Conservation (phyloP, 371 early-diverging fungal species). For the Mortierella sp. region DNA sequence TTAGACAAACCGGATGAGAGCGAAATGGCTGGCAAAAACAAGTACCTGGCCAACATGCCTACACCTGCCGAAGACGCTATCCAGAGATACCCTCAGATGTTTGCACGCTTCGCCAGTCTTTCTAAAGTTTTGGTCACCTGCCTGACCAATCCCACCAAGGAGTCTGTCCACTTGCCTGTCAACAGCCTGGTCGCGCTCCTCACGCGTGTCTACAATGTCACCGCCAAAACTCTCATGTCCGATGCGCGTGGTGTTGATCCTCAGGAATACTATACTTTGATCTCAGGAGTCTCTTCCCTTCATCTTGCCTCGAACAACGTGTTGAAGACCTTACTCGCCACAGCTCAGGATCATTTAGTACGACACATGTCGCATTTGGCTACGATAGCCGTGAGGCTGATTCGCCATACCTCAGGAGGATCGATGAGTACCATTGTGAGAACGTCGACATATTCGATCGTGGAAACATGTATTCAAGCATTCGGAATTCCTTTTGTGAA, state of each 20-base stretch:
- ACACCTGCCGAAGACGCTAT: constrained; percentile 23
- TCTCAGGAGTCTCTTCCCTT: constrained; percentile 30
- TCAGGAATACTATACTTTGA: constrained; percentile 44
- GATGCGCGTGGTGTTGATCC: constrained; percentile 46
- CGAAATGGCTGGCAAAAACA: constrained; percentile 40
- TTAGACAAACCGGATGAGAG: constrained; percentile 38
- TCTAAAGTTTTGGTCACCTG: constrained; percentile 40
- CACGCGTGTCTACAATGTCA: constrained; percentile 39
- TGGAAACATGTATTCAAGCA: constrained; percentile 47
- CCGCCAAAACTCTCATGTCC: constrained; percentile 39
- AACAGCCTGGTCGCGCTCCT: constrained; percentile 50
- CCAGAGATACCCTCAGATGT: constrained; percentile 45
- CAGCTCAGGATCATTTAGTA: constrained; percentile 43
- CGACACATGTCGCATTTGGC: constrained; percentile 46
- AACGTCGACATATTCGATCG: constrained; percentile 38
- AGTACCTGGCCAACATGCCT: constrained; percentile 30
- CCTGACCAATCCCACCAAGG: constrained; percentile 47
- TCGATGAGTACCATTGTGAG: constrained; percentile 16
- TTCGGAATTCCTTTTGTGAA: constrained; percentile 50
- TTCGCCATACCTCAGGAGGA: constrained; percentile 35
- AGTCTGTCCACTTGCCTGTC: constrained; percentile 44
- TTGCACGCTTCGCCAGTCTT: constrained; percentile 32
- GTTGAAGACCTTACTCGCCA: constrained; percentile 36
- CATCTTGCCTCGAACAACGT: constrained; percentile 34
- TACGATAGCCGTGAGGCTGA: constrained; percentile 35